Conservation (phyloP, 2,329 filamentous ascomycete genomes). For the Colletotrichum navitas region DNA sequence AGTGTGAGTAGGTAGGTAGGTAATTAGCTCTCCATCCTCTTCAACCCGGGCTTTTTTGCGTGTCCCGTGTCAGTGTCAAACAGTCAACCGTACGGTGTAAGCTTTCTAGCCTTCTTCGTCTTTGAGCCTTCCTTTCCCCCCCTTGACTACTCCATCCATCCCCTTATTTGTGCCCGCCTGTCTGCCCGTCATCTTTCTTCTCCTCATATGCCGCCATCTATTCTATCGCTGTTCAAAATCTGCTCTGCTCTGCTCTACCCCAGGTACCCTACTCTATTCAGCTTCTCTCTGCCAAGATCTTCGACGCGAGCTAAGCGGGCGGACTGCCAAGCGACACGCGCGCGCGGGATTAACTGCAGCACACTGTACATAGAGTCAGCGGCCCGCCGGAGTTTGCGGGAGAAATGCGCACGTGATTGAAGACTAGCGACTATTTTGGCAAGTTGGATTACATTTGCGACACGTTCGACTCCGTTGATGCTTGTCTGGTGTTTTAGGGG, state of each 20-base stretch:
- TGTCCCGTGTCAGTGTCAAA: too few species aligned
- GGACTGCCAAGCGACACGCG: not conserved
- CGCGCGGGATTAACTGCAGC: not conserved
- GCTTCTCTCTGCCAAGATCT: not conserved
- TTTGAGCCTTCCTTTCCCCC: not conserved
- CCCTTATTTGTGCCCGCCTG: not conserved
- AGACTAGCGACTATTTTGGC: not conserved
- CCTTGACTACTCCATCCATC: not conserved
- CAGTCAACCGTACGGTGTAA: too few species aligned
- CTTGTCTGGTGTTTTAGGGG: slow-evolving; percentile 37
- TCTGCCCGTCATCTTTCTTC: not conserved
- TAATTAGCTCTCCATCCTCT: too few species aligned
- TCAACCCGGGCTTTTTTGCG: too few species aligned
- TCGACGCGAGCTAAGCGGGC: not conserved
- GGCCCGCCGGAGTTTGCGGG: not conserved
- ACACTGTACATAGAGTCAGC: not conserved
- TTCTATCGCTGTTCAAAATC: not conserved
- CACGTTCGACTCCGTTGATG: slow-evolving; percentile 6
- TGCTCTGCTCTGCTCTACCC: not conserved
- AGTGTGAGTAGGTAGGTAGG: too few species aligned
- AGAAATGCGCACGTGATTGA: not conserved
- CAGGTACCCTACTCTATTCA: not conserved
- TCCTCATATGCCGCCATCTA: not conserved
- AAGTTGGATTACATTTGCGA: not conserved
- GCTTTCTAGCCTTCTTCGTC: not conserved